A percentile compares a stretch with the other conserved stretches of the same genome.
phyloP scores from a whole-genome alignment of 306 rosid species.

The Quercus parvula region DNA sequence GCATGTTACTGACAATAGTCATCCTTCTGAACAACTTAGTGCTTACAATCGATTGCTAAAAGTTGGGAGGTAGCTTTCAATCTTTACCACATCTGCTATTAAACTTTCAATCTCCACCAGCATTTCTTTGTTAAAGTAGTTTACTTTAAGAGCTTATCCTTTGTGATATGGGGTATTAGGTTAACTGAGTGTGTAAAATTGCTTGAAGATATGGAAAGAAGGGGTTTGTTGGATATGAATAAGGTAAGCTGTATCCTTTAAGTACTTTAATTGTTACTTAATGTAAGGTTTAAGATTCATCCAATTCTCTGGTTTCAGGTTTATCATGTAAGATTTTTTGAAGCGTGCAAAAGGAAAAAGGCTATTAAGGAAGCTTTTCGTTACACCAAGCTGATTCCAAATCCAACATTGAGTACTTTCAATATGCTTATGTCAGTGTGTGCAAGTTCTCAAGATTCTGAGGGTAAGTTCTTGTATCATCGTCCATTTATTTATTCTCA shows the following conservation, averaged over 20 bases:
- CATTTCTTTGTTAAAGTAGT: neutral
- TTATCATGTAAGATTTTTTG: conserved; percentile 89
- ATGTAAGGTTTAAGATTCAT: conserved; percentile 25
- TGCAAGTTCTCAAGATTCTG: conserved; percentile 67
- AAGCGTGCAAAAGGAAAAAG: conserved; percentile 73
- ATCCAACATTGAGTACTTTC: conserved; percentile 87
- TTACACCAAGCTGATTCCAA: conserved; percentile 68
- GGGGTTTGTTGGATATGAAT: conserved; percentile 75
- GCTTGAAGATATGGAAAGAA: conserved; percentile 78
- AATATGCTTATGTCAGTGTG: conserved; percentile 98
- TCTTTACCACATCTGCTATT: neutral
- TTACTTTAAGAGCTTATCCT: conserved; percentile 30
- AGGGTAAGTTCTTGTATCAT: conserved; percentile 44
- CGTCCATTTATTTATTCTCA: neutral
- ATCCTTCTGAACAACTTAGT: conserved; percentile 43
- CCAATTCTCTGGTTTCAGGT: conserved; percentile 55
- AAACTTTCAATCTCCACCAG: neutral
- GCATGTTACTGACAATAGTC: conserved; percentile 37
- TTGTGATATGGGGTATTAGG: conserved; percentile 46
- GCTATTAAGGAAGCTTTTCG: conserved; percentile 90
- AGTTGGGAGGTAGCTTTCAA: conserved; percentile 59
- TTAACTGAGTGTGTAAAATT: conserved; percentile 55
- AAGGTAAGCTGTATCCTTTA: conserved; percentile 56
- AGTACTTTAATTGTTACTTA: conserved; percentile 1
- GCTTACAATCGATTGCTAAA: conserved; percentile 62